Evolutionary conservation across 1,284 basidiomycete species (phyloP), one percentile per base, ranked within the genome.

Genomic region (Stygiomarasmius scandens): DNA sequence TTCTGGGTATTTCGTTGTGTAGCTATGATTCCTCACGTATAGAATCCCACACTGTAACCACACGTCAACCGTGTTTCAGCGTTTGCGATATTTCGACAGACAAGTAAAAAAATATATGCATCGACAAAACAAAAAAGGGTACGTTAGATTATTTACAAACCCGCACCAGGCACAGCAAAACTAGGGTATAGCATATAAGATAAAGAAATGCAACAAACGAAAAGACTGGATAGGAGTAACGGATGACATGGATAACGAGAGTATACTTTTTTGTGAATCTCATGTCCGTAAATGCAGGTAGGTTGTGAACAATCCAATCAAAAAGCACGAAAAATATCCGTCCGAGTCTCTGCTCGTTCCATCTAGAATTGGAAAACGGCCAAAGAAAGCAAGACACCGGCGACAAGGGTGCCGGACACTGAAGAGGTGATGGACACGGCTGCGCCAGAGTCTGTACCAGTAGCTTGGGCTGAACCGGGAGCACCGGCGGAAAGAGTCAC

Each of bases 401-500:
- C 20, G n/a, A 49, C 16, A 8, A 56, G 29, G 41, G 36, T 10
- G 32, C 54, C 24, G 41, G n/a, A 6, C 22, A 46, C 20, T 43
- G n/a, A 41, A 29, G 32, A 10, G 9, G 34, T 20, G n/a, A 48
- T 14, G 23, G 50, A 52, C 16, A 27, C 36, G 20, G 25, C 47
- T n/a, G n/a, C n/a, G 27, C 45, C 49, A 32, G 51, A 47, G 20
- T n/a, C n/a, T n/a, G 46, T 41, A 44, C 62, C 62, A 10, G 72
- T 72, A 10, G 65, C 63, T 41, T 71, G 65, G 19, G 27, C 38
- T 10, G 71, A 70, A 36, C 76, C 77, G 14, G 72, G 65, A 14
- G 74, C 71, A 50, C 74, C 74, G 23, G 74, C 69, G 1, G 74
- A 70, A 22, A 72, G 62, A 2, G 71, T 69, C 20, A 61, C 62